Evolutionary conservation across 192 early-diverging fungal species (phyloP), one percentile per base, ranked within the genome.

Genomic region (Gamsiella multidivaricata): DNA sequence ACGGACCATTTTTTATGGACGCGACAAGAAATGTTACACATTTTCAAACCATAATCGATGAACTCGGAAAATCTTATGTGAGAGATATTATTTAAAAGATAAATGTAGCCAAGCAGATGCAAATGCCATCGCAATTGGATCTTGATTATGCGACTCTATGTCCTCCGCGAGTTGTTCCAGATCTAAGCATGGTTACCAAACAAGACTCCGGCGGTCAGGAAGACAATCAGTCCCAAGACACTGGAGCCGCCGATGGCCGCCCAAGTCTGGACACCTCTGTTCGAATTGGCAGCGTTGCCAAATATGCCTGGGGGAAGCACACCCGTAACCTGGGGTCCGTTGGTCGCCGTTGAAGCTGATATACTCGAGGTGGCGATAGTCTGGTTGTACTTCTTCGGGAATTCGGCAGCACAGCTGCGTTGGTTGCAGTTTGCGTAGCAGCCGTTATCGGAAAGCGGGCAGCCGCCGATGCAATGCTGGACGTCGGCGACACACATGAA

Each of bases 321-420:
- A 34, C 34, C 65, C 0, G 73, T 76, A 6, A 36, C 25, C 33
- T 36, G 39, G 25, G 64, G 42, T 26, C 50, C 45, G 29, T 17
- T 10, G 0, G 59, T 54, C 15, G 64, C 54, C 0, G 73, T 67
- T 15, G 71, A 52, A 2, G 58, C 62, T 6, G 73, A 6, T 0
- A 45, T 10, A 14, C 28, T 31, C 7, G 73, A 61, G 31, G 73
- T 76, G 1, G 73, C 64, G 25, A 76, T 46, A 41, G 65, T 68
- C 29, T 76, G 73, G 59, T 76, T 67, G 52, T 76, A 75, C 39
- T 75, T 75, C 34, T 75, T 75, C 28, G 72, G 72, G 45, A 68
- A 68, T 37, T 76, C 65, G 28, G 73, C 73, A 0, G 65, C 36
- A 25, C 73, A 68, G 34, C 52, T 76, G 42, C 73, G 57, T 25